phyloP scores from a whole-genome alignment of 768 basidiomycete species.

The Boletus speciosus region DNA sequence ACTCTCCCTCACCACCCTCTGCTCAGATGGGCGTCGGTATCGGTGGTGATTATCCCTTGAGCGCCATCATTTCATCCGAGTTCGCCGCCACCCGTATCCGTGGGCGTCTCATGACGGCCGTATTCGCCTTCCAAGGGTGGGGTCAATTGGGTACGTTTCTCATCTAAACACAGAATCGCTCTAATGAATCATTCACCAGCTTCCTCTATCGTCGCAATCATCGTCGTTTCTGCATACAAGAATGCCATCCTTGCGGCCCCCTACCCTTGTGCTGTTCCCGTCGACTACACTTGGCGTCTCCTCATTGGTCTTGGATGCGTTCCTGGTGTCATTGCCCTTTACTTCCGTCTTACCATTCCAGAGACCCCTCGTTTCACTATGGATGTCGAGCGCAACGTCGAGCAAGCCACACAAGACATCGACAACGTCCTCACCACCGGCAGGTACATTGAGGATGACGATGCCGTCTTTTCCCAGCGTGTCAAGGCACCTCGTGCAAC shows the following conservation, averaged over 20 bases:
- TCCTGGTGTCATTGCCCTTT: slow-evolving; percentile 76
- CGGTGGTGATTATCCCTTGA: slow-evolving; percentile 86
- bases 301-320: slow-evolving; percentile 86
- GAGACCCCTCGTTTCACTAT: slow-evolving; percentile 91
- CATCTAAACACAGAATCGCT: neutral
- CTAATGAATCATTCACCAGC: slow-evolving; percentile 31
- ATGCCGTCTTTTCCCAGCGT: slow-evolving; percentile 45
- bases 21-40: slow-evolving; percentile 73
- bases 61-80: slow-evolving; percentile 85
- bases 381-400: slow-evolving; percentile 83
- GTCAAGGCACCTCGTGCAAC: slow-evolving; percentile 67
- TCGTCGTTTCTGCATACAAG: slow-evolving; percentile 70
- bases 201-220: slow-evolving; percentile 62
- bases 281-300: slow-evolving; percentile 84
- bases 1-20: neutral
- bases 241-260: slow-evolving; percentile 44
- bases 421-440: slow-evolving; percentile 58
- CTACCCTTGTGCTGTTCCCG: slow-evolving; percentile 37
- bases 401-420: slow-evolving; percentile 72
- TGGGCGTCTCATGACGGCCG: slow-evolving; percentile 86
- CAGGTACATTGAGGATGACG: slow-evolving; percentile 48
- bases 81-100: slow-evolving; percentile 75
- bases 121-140: slow-evolving; percentile 86
- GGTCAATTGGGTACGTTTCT: slow-evolving; percentile 64
- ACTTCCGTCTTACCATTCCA: slow-evolving; percentile 91